Evolutionary conservation across 2,329 filamentous ascomycete genomes (phyloP).

Genomic region (Ophiocordyceps camponoti-saundersi): DNA sequence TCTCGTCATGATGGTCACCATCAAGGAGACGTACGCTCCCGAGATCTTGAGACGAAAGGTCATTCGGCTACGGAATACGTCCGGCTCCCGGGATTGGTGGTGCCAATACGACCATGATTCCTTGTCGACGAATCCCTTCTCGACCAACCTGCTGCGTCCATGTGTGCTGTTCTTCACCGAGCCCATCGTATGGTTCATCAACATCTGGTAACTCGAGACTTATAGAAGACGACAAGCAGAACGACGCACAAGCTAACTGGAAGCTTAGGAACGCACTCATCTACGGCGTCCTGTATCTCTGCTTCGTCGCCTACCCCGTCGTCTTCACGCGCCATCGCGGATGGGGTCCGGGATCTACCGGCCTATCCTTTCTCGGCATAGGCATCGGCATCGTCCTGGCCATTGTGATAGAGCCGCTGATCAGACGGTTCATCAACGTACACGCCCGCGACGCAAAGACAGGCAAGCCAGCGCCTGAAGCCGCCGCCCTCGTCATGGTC

Average conservation of each 20-base stretch:
- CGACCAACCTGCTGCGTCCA: conserved; percentile 59
- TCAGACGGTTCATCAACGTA: conserved; percentile 60
- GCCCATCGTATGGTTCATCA: conserved; percentile 61
- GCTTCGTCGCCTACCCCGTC: conserved; percentile 80
- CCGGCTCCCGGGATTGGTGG: conserved; percentile 58
- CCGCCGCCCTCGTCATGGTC: conserved; percentile 64
- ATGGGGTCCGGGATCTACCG: conserved; percentile 57
- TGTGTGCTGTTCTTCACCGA: conserved; percentile 65
- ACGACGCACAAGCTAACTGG: neutral
- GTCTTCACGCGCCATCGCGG: conserved; percentile 61
- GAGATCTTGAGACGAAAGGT: conserved; percentile 51
- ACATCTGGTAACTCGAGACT: conserved; percentile 34
- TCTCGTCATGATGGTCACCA: conserved; percentile 37
- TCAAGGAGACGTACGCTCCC: conserved; percentile 65
- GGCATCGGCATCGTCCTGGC: conserved; percentile 45
- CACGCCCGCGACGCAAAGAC: conserved; percentile 62
- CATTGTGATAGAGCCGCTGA: conserved; percentile 50
- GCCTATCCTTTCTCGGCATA: conserved; percentile 61
- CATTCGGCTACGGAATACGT: conserved; percentile 45
- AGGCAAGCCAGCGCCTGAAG: conserved; percentile 58
- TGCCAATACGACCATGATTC: conserved; percentile 58
- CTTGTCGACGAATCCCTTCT: conserved; percentile 44
- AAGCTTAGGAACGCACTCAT: conserved; percentile 53
- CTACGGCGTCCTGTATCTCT: conserved; percentile 77
- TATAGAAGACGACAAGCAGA: neutral